phyloP scores from a whole-genome alignment of 1,284 basidiomycete species.

The Ganoderma leucocontextum region DNA sequence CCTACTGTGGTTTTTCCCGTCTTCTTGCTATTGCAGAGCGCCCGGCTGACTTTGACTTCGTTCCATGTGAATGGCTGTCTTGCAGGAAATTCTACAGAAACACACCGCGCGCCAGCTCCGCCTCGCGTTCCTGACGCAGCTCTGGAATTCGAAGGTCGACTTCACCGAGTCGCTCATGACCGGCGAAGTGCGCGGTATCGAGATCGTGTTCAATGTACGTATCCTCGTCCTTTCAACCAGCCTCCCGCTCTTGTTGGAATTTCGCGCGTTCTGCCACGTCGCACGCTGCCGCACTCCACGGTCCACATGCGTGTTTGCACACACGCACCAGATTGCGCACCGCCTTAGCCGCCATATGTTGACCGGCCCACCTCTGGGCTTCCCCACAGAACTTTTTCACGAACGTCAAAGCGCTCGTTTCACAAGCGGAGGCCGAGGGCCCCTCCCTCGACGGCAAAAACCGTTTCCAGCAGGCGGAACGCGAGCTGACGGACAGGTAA shows the following conservation, averaged over 20 bases:
- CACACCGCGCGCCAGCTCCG: constrained; percentile 92
- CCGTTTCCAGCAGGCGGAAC: constrained; percentile 72
- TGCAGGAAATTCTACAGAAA: constrained; percentile 88
- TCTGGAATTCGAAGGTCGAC: constrained; percentile 95
- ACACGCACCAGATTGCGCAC: constrained; percentile 4
- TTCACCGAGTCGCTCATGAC: constrained; percentile 93
- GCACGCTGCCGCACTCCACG: neutral
- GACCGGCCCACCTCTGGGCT: constrained; percentile 13
- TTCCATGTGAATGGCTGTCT: neutral
- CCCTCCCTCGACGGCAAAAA: constrained; percentile 65
- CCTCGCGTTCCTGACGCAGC: constrained; percentile 92
- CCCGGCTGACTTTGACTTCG: constrained; percentile 6
- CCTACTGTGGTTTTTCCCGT: constrained; percentile 3
- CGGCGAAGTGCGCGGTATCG: constrained; percentile 89
- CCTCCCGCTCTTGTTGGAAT: neutral
- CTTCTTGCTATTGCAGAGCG: constrained; percentile 16
- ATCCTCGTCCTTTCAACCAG: neutral
- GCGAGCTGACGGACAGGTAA: constrained; percentile 70
- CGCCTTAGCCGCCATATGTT: neutral
- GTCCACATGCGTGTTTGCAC: neutral
- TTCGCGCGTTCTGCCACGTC: neutral
- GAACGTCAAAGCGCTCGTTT: constrained; percentile 83
- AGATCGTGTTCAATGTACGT: constrained; percentile 88
- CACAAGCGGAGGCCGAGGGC: constrained; percentile 57
- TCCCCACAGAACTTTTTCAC: constrained; percentile 90